Percentiles rank a stretch among this genome's conserved stretches.
phyloP scores from a whole-genome alignment of 2,329 filamentous ascomycete genomes.

The Fusarium brachygibbosum region DNA sequence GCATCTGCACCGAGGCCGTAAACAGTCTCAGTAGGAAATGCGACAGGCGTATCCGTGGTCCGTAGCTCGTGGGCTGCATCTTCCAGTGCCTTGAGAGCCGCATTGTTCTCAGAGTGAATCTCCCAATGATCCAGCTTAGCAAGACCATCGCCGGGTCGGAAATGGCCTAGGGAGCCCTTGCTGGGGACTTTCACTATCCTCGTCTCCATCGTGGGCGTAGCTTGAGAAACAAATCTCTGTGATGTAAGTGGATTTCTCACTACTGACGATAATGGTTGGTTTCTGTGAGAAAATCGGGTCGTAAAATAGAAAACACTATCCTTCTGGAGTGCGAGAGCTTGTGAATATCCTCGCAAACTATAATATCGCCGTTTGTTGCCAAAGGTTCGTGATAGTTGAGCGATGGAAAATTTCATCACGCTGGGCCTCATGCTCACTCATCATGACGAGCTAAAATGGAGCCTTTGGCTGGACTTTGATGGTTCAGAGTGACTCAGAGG shows the following conservation, averaged over 20 bases:
- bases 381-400: conserved; percentile 41
- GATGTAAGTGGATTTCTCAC: conserved; percentile 49
- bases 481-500: conserved; percentile 44
- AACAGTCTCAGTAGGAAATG: conserved; percentile 97
- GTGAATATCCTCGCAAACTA: conserved; percentile 13
- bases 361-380: conserved; percentile 27
- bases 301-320: conserved; percentile 7
- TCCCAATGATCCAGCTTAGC: conserved; percentile 60
- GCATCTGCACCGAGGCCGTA: conserved; percentile 98
- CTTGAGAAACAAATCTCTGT: conserved; percentile 30
- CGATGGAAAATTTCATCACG: conserved; percentile 48
- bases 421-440: conserved; percentile 47
- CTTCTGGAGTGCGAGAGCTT: not conserved
- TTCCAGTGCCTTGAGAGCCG: conserved; percentile 61
- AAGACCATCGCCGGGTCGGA: conserved; percentile 49
- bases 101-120: conserved; percentile 50
- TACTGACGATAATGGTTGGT: not conserved
- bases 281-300: conserved; percentile 10
- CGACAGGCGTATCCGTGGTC: conserved; percentile 80
- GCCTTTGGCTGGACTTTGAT: conserved; percentile 37
- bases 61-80: conserved; percentile 76
- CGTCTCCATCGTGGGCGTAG: conserved; percentile 55
- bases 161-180: conserved; percentile 53
- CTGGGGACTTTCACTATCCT: conserved; percentile 55
- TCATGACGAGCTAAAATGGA: conserved; percentile 46